Evolutionary conservation across 2,329 filamentous ascomycete genomes (phyloP).

Genomic region (Monosporascus sp.): DNA sequence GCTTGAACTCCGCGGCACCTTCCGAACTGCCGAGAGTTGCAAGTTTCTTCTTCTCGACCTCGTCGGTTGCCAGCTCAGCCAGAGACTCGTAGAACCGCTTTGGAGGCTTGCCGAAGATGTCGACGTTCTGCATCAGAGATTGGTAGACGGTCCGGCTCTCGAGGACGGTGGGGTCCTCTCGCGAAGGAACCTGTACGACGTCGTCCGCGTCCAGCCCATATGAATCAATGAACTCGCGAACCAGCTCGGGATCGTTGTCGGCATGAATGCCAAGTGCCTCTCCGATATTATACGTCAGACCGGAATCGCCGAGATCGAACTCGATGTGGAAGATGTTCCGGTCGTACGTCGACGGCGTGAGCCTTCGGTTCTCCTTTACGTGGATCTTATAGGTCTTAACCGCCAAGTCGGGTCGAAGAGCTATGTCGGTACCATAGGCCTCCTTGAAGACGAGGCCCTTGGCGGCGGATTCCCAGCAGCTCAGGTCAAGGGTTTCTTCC

Average conservation of each 20-base stretch:
- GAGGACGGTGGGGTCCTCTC: slow-evolving; percentile 66
- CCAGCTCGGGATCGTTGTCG: slow-evolving; percentile 77
- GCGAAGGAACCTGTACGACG: slow-evolving; percentile 84
- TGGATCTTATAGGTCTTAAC: slow-evolving; percentile 82
- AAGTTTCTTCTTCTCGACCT: slow-evolving; percentile 76
- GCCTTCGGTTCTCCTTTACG: slow-evolving; percentile 90
- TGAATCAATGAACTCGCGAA: slow-evolving; percentile 80
- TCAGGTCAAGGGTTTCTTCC: slow-evolving; percentile 60
- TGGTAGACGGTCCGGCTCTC: slow-evolving; percentile 94
- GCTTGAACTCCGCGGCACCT: slow-evolving; percentile 87
- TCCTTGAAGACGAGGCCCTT: slow-evolving; percentile 93
- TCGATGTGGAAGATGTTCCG: slow-evolving; percentile 99
- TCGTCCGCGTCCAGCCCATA: slow-evolving; percentile 81
- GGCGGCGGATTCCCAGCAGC: slow-evolving; percentile 76
- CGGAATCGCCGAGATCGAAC: slow-evolving; percentile 88
- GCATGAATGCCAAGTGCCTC: slow-evolving; percentile 95
- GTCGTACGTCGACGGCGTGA: slow-evolving; percentile 85
- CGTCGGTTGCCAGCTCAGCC: slow-evolving; percentile 77
- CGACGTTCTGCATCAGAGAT: slow-evolving; percentile 83
- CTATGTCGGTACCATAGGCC: slow-evolving; percentile 69
- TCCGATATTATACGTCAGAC: slow-evolving; percentile 92
- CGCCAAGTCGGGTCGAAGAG: slow-evolving; percentile 77
- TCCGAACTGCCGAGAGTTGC: slow-evolving; percentile 70
- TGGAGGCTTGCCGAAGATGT: slow-evolving; percentile 93
- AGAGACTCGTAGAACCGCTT: slow-evolving; percentile 97